These are phyloP conservation scores for Hondaea fermentalgiana DNA, from an alignment of 108 stramenopile species.

Conservation along the genomic window DNA sequence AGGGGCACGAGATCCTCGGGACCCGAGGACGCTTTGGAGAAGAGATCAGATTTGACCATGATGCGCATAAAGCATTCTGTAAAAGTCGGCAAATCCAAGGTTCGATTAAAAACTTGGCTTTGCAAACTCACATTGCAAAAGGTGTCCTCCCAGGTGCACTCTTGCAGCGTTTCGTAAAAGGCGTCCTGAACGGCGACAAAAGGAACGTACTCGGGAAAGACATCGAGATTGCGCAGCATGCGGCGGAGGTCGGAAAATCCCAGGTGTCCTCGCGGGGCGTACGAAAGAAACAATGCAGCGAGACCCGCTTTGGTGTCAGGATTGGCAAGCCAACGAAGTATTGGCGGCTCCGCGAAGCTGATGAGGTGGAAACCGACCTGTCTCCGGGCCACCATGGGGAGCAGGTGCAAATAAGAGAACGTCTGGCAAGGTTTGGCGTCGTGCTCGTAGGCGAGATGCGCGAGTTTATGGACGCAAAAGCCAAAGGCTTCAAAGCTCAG, in stretches of 20 bases:
- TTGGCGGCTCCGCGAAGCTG: neutral
- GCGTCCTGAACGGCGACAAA: neutral
- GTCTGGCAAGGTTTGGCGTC: neutral
- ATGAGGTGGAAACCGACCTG: neutral
- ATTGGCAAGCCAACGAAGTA: neutral
- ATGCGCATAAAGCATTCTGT: neutral
- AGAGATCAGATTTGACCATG: neutral
- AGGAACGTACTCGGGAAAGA: neutral
- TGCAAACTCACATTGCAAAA: neutral
- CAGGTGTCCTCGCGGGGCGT: neutral
- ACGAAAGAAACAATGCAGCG: neutral
- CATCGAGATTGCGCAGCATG: neutral
- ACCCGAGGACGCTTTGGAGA: neutral
- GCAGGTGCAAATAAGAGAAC: neutral
- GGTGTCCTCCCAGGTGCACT: neutral
- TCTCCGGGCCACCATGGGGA: neutral
- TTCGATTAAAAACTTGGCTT: neutral
- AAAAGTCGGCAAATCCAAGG: neutral
- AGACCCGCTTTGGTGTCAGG: neutral
- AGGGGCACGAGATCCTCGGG: neutral
- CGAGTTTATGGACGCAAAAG: neutral
- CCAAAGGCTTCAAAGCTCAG: neutral
- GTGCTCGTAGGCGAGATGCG: neutral
- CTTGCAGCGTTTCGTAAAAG: neutral
- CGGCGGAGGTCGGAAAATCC: neutral